Evolutionary conservation across 2,329 filamentous ascomycete genomes (phyloP), one percentile per base, ranked within the genome.

Genomic region (Claviceps purpurea): DNA sequence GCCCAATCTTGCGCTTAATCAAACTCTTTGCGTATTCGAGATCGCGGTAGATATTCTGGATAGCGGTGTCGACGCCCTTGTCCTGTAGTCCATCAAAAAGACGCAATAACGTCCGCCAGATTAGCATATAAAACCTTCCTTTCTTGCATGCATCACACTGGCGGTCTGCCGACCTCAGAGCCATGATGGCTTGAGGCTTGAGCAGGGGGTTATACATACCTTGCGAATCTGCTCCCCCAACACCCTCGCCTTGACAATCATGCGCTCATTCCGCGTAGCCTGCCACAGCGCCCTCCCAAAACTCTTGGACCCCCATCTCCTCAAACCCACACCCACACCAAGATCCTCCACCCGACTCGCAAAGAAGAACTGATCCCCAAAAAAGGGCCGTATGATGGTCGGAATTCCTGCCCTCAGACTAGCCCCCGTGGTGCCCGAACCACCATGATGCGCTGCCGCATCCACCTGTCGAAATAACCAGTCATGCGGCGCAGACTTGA

Each of bases 301-400:
- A 40, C 84, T 79, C 57, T 81, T 85, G n/a, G 87, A 84, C 22
- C 93, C 94, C 72, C 95, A 81, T 67, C 88, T 93, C 72, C 86
- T 89, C 60, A 98, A 75, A 62, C 84, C 88, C 20, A 95, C 83
- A 0, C 93, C 93, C 2, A 97, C 93, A 0, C 93, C 91, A 5
- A 98, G 74, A 62, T 97, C 91, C 65, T 97, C 89, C 1, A 97
- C 86, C 4, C 93, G 79, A 34, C 77, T 80, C 6, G 89, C 93
- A 61, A 95, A 97, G 73, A 98, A 98, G 74, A 86, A 96, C 64
- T 98, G 93, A 61, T 98, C 93, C 5, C 93, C 93, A 63, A 98
- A 98, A 73, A 97, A 98, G 0, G 93, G 93, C 55, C 91, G 87
- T 63, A 97, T 86, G 57, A 98, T 90, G 0, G 93, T 97, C 0